Evolutionary conservation across 2,329 filamentous ascomycete species (phyloP).

Genomic region (Cladophialophora chaetospira): DNA sequence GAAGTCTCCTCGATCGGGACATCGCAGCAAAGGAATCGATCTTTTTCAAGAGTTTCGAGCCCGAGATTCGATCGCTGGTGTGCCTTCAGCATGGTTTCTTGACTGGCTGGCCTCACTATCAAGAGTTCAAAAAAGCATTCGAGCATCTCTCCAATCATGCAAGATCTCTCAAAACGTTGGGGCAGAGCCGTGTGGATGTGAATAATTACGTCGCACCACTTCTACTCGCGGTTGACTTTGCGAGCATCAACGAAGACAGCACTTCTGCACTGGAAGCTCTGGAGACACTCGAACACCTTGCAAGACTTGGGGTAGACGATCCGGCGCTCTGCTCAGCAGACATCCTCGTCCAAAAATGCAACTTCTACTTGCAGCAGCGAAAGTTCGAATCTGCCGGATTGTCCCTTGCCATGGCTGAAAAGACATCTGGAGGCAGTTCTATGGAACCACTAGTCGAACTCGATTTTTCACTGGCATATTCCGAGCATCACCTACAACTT

Average conservation of each 20-base stretch:
- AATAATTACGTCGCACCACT: conserved; percentile 55
- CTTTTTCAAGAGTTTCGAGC: conserved; percentile 22
- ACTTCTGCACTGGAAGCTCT: conserved; percentile 53
- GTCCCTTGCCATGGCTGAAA: conserved; percentile 61
- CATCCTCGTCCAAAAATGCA: conserved; percentile 50
- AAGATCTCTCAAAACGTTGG: conserved; percentile 46
- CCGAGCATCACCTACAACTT: conserved; percentile 71
- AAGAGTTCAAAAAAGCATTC: conserved; percentile 12
- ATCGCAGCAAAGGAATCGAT: neutral
- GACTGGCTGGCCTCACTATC: conserved; percentile 4
- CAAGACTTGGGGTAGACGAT: conserved; percentile 47
- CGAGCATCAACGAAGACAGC: conserved; percentile 59
- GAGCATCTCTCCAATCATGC: conserved; percentile 40
- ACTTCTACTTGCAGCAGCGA: conserved; percentile 62
- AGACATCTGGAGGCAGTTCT: conserved; percentile 45
- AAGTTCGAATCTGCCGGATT: conserved; percentile 61
- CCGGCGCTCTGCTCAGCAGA: conserved; percentile 45
- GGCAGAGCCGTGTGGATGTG: conserved; percentile 55
- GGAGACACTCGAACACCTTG: conserved; percentile 50
- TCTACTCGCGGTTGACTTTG: conserved; percentile 56
- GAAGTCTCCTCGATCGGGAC: neutral
- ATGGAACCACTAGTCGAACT: conserved; percentile 51
- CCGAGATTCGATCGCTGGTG: conserved; percentile 14
- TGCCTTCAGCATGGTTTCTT: conserved; percentile 32
- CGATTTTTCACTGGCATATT: conserved; percentile 68